These are phyloP conservation scores for Cladophialophora carrionii DNA, from an alignment of 2,329 filamentous ascomycete species.

Conservation along the genomic window DNA sequence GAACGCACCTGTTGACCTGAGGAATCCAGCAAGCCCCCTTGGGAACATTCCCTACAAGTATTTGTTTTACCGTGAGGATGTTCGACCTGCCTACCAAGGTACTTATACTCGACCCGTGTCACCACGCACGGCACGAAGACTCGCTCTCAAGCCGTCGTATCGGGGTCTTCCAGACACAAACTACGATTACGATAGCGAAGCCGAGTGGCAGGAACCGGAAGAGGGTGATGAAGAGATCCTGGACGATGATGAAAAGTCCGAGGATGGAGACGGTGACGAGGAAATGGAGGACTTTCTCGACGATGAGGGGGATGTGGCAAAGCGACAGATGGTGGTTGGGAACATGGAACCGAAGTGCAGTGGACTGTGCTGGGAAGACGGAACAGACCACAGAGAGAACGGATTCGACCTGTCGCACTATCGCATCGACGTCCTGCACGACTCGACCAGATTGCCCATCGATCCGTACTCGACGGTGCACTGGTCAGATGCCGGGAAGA, in stretches of 20 bases:
- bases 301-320: constrained; percentile 73
- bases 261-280: constrained; percentile 69
- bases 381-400: constrained; percentile 47
- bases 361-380: constrained; percentile 81
- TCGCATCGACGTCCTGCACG: constrained; percentile 64
- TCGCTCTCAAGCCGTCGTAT: constrained; percentile 60
- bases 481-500: constrained; percentile 58
- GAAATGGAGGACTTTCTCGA: constrained; percentile 91
- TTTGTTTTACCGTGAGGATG: constrained; percentile 64
- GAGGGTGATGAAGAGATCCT: constrained; percentile 72
- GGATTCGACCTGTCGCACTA: constrained; percentile 61
- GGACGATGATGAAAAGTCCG: constrained; percentile 66
- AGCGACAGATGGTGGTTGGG: constrained; percentile 62
- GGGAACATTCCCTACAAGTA: constrained; percentile 57
- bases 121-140: constrained; percentile 46
- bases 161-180: constrained; percentile 58
- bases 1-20: constrained; percentile 45
- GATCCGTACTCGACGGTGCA: constrained; percentile 84
- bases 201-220: constrained; percentile 69
- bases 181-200: constrained; percentile 70
- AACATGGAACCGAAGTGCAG: constrained; percentile 76
- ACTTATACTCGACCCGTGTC: constrained; percentile 60
- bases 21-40: constrained; percentile 23
- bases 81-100: constrained; percentile 65
- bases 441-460: constrained; percentile 56